phyloP scores from a whole-genome alignment of 2,329 filamentous ascomycete genomes.

The Pestalotiopsis sp. region DNA sequence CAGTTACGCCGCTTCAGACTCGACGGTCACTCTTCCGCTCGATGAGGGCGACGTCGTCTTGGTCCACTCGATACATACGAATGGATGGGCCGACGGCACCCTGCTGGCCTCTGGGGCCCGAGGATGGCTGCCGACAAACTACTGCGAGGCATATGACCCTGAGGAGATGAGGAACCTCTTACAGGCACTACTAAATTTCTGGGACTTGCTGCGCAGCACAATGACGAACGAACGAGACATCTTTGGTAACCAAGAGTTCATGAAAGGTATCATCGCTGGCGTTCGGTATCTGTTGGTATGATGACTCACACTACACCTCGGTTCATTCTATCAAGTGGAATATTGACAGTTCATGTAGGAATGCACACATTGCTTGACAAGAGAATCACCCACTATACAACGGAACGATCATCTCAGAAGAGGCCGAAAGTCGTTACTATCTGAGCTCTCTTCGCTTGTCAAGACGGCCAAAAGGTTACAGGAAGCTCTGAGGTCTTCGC shows the following conservation, averaged over 20 bases:
- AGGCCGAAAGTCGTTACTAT: constrained; percentile 83
- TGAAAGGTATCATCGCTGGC: constrained; percentile 90
- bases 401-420: constrained; percentile 76
- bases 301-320: constrained; percentile 22
- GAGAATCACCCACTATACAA: constrained; percentile 77
- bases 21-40: constrained; percentile 85
- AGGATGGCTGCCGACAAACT: constrained; percentile 97
- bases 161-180: constrained; percentile 83
- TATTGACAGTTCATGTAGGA: constrained; percentile 60
- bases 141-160: constrained; percentile 93
- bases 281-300: constrained; percentile 87
- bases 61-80: constrained; percentile 95
- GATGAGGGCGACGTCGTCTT: constrained; percentile 91
- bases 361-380: constrained; percentile 82
- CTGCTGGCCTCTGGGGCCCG: constrained; percentile 82
- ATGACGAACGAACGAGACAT: constrained; percentile 75
- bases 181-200: constrained; percentile 86
- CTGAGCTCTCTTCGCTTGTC: constrained; percentile 86
- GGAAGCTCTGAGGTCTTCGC: constrained; percentile 63
- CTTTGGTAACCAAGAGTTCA: constrained; percentile 90
- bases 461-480: constrained; percentile 87
- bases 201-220: constrained; percentile 84
- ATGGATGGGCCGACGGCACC: constrained; percentile 98
- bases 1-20: constrained; percentile 73
- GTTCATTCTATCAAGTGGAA: neutral